A percentile compares a stretch with the other conserved stretches of the same genome.
Evolutionary conservation across 208 protist genomes (phyloP).

Genomic region (Naegleria fowleri): DNA sequence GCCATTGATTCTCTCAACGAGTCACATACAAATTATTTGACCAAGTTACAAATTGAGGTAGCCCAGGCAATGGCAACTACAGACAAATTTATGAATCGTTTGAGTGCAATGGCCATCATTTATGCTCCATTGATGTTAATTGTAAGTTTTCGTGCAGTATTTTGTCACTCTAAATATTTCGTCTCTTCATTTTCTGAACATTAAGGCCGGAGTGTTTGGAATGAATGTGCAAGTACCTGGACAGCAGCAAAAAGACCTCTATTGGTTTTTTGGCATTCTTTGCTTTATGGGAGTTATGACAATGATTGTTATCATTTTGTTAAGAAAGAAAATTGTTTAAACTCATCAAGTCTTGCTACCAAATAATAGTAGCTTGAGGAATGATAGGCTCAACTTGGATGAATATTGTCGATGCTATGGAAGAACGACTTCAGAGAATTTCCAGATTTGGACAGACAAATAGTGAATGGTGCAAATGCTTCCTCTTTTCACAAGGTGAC

Average conservation of each 20-base stretch:
- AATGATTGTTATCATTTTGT: background rate
- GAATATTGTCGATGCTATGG: no score
- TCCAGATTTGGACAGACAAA: no score
- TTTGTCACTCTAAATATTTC: no score
- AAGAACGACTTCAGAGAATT: no score
- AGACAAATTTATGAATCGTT: background rate
- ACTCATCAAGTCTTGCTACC: no score
- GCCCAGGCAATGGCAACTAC: background rate
- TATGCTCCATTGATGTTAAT: background rate
- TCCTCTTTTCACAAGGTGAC: no score
- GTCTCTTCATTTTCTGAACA: no score
- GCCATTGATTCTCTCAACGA: background rate
- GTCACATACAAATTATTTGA: conserved; percentile 6
- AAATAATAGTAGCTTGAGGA: no score
- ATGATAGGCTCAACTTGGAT: no score
- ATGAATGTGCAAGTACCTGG: background rate
- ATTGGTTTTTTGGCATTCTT: background rate
- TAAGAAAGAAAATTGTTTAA: background rate
- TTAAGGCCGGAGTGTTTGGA: background rate
- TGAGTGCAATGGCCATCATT: background rate
- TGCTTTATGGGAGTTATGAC: background rate
- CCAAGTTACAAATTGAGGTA: background rate
- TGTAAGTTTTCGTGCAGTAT: no score
- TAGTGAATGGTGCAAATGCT: no score
- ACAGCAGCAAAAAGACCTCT: background rate